phyloP scores from a whole-genome alignment of 768 basidiomycete genomes.

The Phlegmacium glaucopus region DNA sequence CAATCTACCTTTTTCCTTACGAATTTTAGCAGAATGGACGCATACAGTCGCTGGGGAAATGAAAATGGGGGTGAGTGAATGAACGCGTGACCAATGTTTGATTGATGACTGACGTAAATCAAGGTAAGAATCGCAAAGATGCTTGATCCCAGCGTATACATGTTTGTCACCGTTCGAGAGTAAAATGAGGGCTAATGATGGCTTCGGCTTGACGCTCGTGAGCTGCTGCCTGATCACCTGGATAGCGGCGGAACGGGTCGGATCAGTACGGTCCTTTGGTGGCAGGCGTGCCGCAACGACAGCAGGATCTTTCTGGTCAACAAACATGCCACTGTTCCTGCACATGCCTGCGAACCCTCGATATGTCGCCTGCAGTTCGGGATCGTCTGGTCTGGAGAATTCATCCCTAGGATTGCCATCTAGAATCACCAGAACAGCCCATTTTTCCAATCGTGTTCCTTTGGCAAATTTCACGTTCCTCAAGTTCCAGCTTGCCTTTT shows the following conservation, averaged over 20 bases:
- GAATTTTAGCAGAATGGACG: slow-evolving; percentile 68
- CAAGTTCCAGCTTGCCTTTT: slow-evolving; percentile 78
- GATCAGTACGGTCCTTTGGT: slow-evolving; percentile 47
- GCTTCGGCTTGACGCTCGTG: slow-evolving; percentile 39
- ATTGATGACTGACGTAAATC: slow-evolving; percentile 45
- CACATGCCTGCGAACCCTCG: slow-evolving; percentile 63
- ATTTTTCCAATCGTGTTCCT: slow-evolving; percentile 54
- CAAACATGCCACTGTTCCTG: slow-evolving; percentile 55
- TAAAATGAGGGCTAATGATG: slow-evolving; percentile 60
- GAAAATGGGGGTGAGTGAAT: background rate
- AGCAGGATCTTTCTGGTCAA: slow-evolving; percentile 34
- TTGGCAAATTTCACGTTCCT: slow-evolving; percentile 58
- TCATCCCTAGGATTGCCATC: slow-evolving; percentile 59
- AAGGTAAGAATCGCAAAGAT: slow-evolving; percentile 60
- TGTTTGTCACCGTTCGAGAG: slow-evolving; percentile 70
- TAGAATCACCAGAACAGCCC: slow-evolving; percentile 67
- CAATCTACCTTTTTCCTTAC: slow-evolving; percentile 52
- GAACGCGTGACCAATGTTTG: background rate
- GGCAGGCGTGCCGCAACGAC: slow-evolving; percentile 46
- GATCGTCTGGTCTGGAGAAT: slow-evolving; percentile 52
- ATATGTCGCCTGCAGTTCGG: slow-evolving; percentile 43
- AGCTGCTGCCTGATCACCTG: slow-evolving; percentile 38
- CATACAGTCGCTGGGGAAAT: slow-evolving; percentile 57
- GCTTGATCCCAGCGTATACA: slow-evolving; percentile 76
- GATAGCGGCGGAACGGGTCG: slow-evolving; percentile 50